Evolutionary conservation across 805 yeast species (phyloP), one percentile per base, ranked within the genome.

Genomic region (Teunomyces stri): DNA sequence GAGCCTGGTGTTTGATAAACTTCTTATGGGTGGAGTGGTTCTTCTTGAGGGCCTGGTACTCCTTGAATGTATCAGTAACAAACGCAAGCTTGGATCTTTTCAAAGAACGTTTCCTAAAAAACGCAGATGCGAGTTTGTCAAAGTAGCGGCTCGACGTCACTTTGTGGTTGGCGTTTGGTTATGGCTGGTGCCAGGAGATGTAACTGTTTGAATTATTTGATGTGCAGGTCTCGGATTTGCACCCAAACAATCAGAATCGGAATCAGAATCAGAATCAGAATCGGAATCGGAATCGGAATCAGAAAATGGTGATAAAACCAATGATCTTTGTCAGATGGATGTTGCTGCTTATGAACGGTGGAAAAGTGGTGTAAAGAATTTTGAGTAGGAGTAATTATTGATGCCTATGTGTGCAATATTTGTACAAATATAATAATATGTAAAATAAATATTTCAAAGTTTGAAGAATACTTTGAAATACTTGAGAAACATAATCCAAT

Each of bases 41-140:
- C 6, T 43, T 50, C 43, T 55, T 56, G 42, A 66, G 58, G 16
- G 65, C 60, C 45, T 54, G 56, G 55, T 64, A 70, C 50, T 70
- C 75, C 30, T 50, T 53, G 49, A 65, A 70, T 42, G 64, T 61
- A 45, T 69, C 65, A 12, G 59, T 54, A 39, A 67, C 49, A 27
- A 65, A 55, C 48, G 56, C 49, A 42, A 66, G 45, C 43, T 57
- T 64, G 25, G 67, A 56, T n/a, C 49, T 29, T 18, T 47, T 44
- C 34, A 58, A 44, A 30, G 50, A 42, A 43, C 52, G 49, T 44
- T 47, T 47, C 33, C 45, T 37, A 36, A 51, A 41, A 18, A 51
- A 52, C 45, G 56, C 56, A 13, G 62, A 49, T n/a, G 61, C 60
- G 42, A 56, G 51, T 42, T 54, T 54, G 20, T 56, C 18, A 10